Evolutionary conservation across 2,329 filamentous ascomycete species (phyloP), one percentile per base, ranked within the genome.

Genomic region (Alternaria arbusti): DNA sequence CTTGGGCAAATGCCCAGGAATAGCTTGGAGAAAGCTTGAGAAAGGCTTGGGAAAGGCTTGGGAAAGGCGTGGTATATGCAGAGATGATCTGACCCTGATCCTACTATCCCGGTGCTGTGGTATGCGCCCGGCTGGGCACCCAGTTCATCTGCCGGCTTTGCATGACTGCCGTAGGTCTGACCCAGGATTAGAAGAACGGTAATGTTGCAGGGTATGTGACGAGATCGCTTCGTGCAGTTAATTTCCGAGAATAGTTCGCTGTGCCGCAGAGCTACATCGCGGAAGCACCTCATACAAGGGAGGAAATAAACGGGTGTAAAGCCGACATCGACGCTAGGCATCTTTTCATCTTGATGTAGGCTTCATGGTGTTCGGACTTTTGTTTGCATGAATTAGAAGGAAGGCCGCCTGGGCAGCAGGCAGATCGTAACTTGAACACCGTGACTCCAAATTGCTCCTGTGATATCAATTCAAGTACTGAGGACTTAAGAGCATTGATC

Each of bases 1-100:
- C 36, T 40, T 40, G 36, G 36, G n/a, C 2, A 40, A 40, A 40
- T 17, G 32, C 32, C 32, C 32, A 40, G 32, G 15, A 17, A 40
- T 40, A 40, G 32, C 32, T 40, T 40, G 32, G 32, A 40, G 32
- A 40, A n/a, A 17, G 36, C 36, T 40, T 40, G 23, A 23, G 36
- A 44, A 54, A 52, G 30, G 17, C 44, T 17, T 40, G 23, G 36
- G 36, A 44, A 54, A 52, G 30, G 17, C 44, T 17, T 49, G 23
- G 28, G 25, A 12, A 46, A 23, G 20, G 47, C 63, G 57, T 63
- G 59, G 65, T 25, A 17, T 50, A 59, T 63, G 63, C 59, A 44
- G 17, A 36, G n/a, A 61, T 66, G 65, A 45, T 47, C 60, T 36
- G 65, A 63, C 20, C 13, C 15, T 47, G 30, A 57, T 36, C 45